phyloP scores from a whole-genome alignment of 1,284 basidiomycete genomes.

The Trichosporon sp. region DNA sequence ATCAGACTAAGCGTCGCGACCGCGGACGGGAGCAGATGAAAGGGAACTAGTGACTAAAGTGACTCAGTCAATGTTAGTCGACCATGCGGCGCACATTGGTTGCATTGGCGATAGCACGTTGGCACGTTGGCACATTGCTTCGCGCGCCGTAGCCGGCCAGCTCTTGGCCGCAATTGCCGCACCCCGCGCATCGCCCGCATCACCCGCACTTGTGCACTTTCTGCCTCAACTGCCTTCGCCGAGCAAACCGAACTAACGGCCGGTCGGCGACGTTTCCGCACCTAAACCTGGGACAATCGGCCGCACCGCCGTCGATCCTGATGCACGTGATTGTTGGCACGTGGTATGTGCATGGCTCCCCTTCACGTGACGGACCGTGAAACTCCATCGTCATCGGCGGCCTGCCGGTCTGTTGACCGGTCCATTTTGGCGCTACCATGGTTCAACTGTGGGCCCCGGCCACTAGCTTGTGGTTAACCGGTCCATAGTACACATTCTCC shows the following conservation, averaged over 20 bases:
- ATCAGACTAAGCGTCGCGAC: conserved; percentile 1
- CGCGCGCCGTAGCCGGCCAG: background rate
- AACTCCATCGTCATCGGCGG: background rate
- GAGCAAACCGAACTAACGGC: conserved; percentile 9
- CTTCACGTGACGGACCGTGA: background rate
- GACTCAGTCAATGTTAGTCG: conserved; percentile 6
- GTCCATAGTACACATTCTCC: background rate
- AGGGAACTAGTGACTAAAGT: conserved; percentile 5
- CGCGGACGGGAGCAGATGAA: conserved; percentile 13
- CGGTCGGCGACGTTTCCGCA: background rate
- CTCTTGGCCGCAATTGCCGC: no score
- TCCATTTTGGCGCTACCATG: background rate
- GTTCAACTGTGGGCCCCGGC: conserved; percentile 2
- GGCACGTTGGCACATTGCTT: background rate
- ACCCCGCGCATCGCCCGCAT: no score
- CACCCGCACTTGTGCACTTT: no score
- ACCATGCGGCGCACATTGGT: background rate
- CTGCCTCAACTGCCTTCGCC: background rate
- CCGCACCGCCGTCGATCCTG: background rate
- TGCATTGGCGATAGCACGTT: background rate
- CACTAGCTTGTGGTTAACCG: background rate
- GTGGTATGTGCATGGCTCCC: background rate
- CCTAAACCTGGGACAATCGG: background rate
- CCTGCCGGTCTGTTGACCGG: background rate
- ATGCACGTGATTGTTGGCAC: background rate